Conservation (phyloP, 1,284 basidiomycete genomes). For the Schizopora paradoxa region DNA sequence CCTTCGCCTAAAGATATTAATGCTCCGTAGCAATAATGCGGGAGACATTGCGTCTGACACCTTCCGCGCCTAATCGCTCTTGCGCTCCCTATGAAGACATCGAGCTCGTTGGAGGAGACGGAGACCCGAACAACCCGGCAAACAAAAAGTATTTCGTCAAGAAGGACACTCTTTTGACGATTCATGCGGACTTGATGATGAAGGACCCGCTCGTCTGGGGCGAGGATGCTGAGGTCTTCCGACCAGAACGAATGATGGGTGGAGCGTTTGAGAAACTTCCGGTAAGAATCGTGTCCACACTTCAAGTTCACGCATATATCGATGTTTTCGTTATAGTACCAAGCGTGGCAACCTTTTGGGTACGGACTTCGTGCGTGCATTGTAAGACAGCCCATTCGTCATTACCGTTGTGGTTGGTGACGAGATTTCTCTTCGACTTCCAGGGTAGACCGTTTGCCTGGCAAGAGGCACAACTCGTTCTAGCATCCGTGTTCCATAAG, state of each 20-base stretch:
- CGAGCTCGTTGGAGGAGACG: slow-evolving; percentile 31
- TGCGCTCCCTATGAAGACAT: slow-evolving; percentile 35
- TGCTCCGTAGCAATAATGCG: slow-evolving; percentile 36
- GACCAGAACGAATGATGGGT: slow-evolving; percentile 45
- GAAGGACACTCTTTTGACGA: slow-evolving; percentile 28
- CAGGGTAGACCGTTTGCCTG: slow-evolving; percentile 42
- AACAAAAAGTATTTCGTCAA: slow-evolving; percentile 35
- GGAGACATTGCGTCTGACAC: slow-evolving; percentile 42
- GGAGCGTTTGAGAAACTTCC: slow-evolving; percentile 41
- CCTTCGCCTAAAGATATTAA: background rate
- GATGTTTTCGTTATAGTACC: slow-evolving; percentile 24
- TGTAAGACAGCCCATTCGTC: slow-evolving; percentile 25
- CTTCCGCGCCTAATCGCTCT: slow-evolving; percentile 36
- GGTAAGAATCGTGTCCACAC: slow-evolving; percentile 23
- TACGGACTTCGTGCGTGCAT: slow-evolving; percentile 41
- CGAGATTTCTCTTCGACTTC: background rate
- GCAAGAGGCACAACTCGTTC: slow-evolving; percentile 42
- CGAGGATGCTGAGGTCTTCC: slow-evolving; percentile 40
- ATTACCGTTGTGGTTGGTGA: background rate
- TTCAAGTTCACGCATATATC: slow-evolving; percentile 9
- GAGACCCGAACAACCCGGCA: slow-evolving; percentile 8
- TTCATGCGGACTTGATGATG: slow-evolving; percentile 34
- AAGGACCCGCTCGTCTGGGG: slow-evolving; percentile 45
- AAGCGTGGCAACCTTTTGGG: slow-evolving; percentile 44
- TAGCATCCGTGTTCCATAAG: slow-evolving; percentile 38